Evolutionary conservation across 192 early-diverging fungal genomes (phyloP).

Genomic region (Blastocladiella britannica): DNA sequence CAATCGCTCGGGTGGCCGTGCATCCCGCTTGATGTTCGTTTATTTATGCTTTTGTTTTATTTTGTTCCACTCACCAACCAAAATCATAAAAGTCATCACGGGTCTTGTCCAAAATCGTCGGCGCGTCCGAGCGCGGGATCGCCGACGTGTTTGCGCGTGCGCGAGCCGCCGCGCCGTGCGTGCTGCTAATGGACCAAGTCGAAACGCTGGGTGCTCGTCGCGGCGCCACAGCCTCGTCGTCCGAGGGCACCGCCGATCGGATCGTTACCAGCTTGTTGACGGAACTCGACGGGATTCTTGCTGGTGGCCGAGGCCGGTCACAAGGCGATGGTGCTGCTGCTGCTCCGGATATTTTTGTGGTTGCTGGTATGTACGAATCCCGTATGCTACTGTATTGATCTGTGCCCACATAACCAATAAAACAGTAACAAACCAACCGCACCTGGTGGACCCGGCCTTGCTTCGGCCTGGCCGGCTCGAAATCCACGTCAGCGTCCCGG

Average conservation of each 20-base stretch:
- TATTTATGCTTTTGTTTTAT: too few relatives aligned
- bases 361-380: neutral
- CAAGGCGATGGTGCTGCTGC: conserved; percentile 10
- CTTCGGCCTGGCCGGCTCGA: conserved; percentile 70
- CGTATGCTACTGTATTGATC: neutral
- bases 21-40: conserved; percentile 53
- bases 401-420: neutral
- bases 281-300: conserved; percentile 57
- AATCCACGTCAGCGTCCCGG: conserved; percentile 41
- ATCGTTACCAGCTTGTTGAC: conserved; percentile 72
- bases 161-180: conserved; percentile 60
- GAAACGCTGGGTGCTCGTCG: neutral
- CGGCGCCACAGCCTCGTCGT: conserved; percentile 15
- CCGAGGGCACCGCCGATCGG: conserved; percentile 64
- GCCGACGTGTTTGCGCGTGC: conserved; percentile 65
- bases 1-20: conserved; percentile 58
- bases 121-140: conserved; percentile 75
- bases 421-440: conserved; percentile 51
- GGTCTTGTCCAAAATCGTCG: conserved; percentile 78
- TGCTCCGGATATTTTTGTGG: neutral
- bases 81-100: conserved; percentile 37
- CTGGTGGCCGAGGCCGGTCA: conserved; percentile 9
- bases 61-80: neutral
- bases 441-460: conserved; percentile 57
- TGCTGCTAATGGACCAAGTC: conserved; percentile 77